These are phyloP conservation scores for Naganishia kalamii DNA, from an alignment of 768 basidiomycete species.

Conservation along the genomic window DNA sequence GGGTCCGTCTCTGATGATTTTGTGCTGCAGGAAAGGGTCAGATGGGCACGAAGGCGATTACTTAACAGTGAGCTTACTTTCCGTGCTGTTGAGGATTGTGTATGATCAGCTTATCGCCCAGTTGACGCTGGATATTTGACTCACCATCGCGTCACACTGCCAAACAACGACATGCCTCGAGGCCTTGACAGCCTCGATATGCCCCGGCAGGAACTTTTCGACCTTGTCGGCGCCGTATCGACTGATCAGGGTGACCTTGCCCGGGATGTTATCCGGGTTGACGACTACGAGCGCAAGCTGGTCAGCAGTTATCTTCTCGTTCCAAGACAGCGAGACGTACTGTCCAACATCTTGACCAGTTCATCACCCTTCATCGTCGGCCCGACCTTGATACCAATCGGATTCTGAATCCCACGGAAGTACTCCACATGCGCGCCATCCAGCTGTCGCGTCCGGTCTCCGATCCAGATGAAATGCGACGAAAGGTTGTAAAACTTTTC, in stretches of 20 bases:
- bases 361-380: slow-evolving; percentile 77
- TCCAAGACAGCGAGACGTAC: slow-evolving; percentile 48
- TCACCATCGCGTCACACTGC: slow-evolving; percentile 88
- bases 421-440: slow-evolving; percentile 85
- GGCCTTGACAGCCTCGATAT: slow-evolving; percentile 71
- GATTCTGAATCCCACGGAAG: slow-evolving; percentile 45
- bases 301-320: slow-evolving; percentile 39
- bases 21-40: slow-evolving; percentile 54
- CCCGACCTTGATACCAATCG: slow-evolving; percentile 81
- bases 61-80: slow-evolving; percentile 58
- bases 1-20: slow-evolving; percentile 62
- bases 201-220: slow-evolving; percentile 63
- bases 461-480: slow-evolving; percentile 94
- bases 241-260: slow-evolving; percentile 82
- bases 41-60: not conserved
- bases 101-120: not conserved
- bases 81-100: slow-evolving; percentile 56
- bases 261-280: slow-evolving; percentile 74
- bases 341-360: slow-evolving; percentile 65
- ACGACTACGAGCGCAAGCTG: slow-evolving; percentile 55
- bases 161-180: slow-evolving; percentile 84
- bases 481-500: slow-evolving; percentile 76
- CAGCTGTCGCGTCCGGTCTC: slow-evolving; percentile 87
- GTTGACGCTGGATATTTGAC: not conserved
- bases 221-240: slow-evolving; percentile 88